Conservation (phyloP, 2,329 filamentous ascomycete genomes). For the Penicillium sp. region DNA sequence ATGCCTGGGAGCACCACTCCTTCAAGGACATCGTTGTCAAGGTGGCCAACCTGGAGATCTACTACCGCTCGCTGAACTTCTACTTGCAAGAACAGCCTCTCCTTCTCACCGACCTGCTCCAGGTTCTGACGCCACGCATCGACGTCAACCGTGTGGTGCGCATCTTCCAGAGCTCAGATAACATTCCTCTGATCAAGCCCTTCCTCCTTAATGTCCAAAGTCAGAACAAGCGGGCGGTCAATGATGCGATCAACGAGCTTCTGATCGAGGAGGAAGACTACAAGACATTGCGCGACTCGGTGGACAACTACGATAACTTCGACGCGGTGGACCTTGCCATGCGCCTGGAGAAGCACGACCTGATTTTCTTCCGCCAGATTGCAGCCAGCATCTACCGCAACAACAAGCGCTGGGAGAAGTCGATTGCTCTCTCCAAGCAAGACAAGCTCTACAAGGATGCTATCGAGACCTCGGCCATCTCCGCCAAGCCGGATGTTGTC, state of each 20-base stretch:
- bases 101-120: slow-evolving; percentile 88
- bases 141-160: slow-evolving; percentile 98
- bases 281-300: slow-evolving; percentile 95
- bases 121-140: slow-evolving; percentile 83
- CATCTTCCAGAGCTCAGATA: slow-evolving; percentile 98
- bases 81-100: slow-evolving; percentile 96
- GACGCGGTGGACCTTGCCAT: slow-evolving; percentile 88
- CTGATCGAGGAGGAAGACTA: slow-evolving; percentile 98
- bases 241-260: slow-evolving; percentile 95
- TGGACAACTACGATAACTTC: slow-evolving; percentile 99
- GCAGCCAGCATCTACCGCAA: slow-evolving; percentile 98
- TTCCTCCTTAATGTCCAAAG: slow-evolving; percentile 94
- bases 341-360: slow-evolving; percentile 91
- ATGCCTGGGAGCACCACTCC: slow-evolving; percentile 98
- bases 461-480: slow-evolving; percentile 93
- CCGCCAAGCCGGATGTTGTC: slow-evolving; percentile 81
- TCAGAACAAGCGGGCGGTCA: slow-evolving; percentile 97
- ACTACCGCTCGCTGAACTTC: slow-evolving; percentile 94
- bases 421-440: slow-evolving; percentile 93
- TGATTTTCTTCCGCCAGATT: slow-evolving; percentile 99
- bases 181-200: slow-evolving; percentile 95
- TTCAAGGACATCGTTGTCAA: slow-evolving; percentile 99
- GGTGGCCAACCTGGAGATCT: slow-evolving; percentile 97
- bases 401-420: slow-evolving; percentile 99
- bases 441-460: slow-evolving; percentile 99